Conservation (phyloP, 371 early-diverging fungal genomes). For the Zopfochytrium polystomum region DNA sequence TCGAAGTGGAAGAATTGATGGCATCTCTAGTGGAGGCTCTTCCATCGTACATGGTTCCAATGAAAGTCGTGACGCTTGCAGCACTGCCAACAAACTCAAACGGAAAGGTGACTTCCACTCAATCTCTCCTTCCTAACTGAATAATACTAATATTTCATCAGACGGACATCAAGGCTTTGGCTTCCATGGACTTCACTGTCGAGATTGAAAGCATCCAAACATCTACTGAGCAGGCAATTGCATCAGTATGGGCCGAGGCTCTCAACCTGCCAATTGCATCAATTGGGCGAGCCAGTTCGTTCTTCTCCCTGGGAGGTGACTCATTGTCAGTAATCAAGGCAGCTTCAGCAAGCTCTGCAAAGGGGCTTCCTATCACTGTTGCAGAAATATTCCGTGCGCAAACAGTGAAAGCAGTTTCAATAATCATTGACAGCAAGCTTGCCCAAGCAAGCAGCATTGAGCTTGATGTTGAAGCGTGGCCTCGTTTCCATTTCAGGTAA, state of each 20-base stretch:
- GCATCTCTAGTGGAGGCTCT: slow-evolving; percentile 7
- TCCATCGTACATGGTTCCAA: slow-evolving; percentile 37
- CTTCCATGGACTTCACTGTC: too few species aligned
- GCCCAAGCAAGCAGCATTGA: too few species aligned
- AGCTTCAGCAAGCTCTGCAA: too few species aligned
- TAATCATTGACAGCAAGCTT: too few species aligned
- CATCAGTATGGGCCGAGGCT: not conserved
- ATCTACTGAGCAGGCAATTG: not conserved
- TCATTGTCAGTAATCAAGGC: slow-evolving; percentile 24
- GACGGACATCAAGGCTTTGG: not conserved
- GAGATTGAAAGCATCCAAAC: too few species aligned
- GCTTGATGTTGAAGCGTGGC: too few species aligned
- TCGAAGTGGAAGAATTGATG: slow-evolving; percentile 12
- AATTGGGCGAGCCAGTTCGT: slow-evolving; percentile 11
- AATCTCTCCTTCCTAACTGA: not conserved
- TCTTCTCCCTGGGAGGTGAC: slow-evolving; percentile 33
- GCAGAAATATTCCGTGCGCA: too few species aligned
- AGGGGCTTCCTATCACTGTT: too few species aligned
- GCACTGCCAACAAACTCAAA: too few species aligned
- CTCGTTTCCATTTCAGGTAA: too few species aligned
- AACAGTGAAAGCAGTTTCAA: too few species aligned
- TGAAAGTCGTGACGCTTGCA: slow-evolving; percentile 15
- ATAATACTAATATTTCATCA: too few species aligned
- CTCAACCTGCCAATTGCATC: not conserved
- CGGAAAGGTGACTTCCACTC: slow-evolving; percentile 28